A percentile compares a stretch with the other conserved stretches of the same genome.
Evolutionary conservation across 2,329 filamentous ascomycete genomes (phyloP).

Genomic region (Ophiostoma ips): DNA sequence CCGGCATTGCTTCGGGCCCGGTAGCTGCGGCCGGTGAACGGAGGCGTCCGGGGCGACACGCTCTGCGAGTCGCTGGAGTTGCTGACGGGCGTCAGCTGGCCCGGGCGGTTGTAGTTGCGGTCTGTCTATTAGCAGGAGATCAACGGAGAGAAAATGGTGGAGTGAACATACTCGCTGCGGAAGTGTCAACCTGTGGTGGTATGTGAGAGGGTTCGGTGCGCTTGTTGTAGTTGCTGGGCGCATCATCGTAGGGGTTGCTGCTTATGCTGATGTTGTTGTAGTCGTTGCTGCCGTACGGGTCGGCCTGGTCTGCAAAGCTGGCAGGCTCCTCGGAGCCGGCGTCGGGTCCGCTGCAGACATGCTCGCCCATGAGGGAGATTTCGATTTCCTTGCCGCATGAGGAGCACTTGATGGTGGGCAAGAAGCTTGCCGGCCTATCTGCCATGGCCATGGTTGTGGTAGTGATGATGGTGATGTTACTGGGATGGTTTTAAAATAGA

Average conservation of each 20-base stretch:
- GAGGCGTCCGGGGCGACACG: constrained; percentile 48
- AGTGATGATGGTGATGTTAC: neutral
- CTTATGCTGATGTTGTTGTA: neutral
- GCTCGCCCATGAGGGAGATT: constrained; percentile 76
- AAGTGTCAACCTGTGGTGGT: constrained; percentile 41
- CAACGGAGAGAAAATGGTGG: no score
- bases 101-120: constrained; percentile 37
- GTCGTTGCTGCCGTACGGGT: neutral
- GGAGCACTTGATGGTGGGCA: constrained; percentile 82
- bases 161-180: constrained; percentile 44
- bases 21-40: constrained; percentile 19
- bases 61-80: constrained; percentile 44
- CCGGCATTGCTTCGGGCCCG: constrained; percentile 20
- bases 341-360: constrained; percentile 48
- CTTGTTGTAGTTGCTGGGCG: constrained; percentile 21
- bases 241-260: constrained; percentile 17
- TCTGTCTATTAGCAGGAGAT: constrained; percentile 35
- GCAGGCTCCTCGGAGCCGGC: no score
- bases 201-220: constrained; percentile 31
- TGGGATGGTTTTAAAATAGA: no score
- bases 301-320: constrained; percentile 18
- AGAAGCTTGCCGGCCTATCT: constrained; percentile 44
- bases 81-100: constrained; percentile 51
- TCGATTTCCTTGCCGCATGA: constrained; percentile 64
- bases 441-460: constrained; percentile 14